These are phyloP conservation scores for Eucalyptus albens DNA, from an alignment of 345 rosid genomes.

Conservation along the genomic window DNA sequence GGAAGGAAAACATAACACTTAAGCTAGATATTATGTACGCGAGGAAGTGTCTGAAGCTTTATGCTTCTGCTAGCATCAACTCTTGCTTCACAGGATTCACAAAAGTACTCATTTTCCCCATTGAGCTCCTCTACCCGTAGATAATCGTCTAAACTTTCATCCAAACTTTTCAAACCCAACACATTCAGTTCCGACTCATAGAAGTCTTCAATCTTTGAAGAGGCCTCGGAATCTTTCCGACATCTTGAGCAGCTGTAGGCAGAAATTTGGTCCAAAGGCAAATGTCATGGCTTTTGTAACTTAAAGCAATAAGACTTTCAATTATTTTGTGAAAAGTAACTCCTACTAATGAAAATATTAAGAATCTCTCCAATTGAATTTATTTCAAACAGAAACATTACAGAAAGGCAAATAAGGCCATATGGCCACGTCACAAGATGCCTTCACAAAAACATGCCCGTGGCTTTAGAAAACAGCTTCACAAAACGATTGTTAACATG, in stretches of 20 bases:
- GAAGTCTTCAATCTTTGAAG: slow-evolving; percentile 86
- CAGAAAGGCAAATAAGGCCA: background rate
- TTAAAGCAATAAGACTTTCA: background rate
- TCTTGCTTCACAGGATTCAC: slow-evolving; percentile 70
- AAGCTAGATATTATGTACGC: slow-evolving; percentile 85
- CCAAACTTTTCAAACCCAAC: slow-evolving; percentile 76
- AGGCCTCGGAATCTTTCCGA: slow-evolving; percentile 81
- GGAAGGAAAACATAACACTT: slow-evolving; percentile 90
- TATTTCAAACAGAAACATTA: background rate
- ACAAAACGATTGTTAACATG: too few species aligned
- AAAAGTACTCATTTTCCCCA: slow-evolving; percentile 90
- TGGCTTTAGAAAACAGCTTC: background rate
- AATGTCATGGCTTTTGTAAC: background rate
- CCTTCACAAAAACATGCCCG: background rate
- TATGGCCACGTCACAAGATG: background rate
- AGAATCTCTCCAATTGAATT: background rate
- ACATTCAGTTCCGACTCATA: slow-evolving; percentile 93
- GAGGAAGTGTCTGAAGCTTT: slow-evolving; percentile 79
- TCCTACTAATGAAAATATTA: background rate
- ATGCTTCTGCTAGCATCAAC: slow-evolving; percentile 97
- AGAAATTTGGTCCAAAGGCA: background rate
- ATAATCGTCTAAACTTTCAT: slow-evolving; percentile 84
- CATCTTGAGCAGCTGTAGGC: slow-evolving; percentile 75
- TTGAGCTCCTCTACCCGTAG: slow-evolving; percentile 76
- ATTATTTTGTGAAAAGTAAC: background rate